phyloP scores from a whole-genome alignment of 2,329 filamentous ascomycete species.

The Calonectria pteridis region DNA sequence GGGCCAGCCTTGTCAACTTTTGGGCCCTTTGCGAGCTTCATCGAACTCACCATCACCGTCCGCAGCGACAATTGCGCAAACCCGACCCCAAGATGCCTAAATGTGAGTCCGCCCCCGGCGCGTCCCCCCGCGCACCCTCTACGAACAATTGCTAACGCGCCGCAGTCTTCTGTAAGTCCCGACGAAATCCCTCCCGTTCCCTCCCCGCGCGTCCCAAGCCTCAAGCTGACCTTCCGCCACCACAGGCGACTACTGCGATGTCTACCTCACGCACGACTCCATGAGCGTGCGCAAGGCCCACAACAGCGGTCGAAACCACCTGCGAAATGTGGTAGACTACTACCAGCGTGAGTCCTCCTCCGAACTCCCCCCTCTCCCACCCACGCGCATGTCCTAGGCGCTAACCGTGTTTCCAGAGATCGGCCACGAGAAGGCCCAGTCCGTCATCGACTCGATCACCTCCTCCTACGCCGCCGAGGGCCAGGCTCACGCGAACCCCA shows the following conservation, averaged over 20 bases:
- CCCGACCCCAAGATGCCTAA: conserved; percentile 79
- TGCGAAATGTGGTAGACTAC: conserved; percentile 98
- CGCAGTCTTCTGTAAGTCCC: conserved; percentile 41
- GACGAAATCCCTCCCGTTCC: conserved; percentile 8
- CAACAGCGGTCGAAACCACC: conserved; percentile 95
- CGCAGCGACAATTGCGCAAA: conserved; percentile 30
- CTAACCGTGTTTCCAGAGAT: conserved; percentile 73
- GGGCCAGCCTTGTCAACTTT: conserved; percentile 46
- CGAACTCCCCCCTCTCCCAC: not conserved
- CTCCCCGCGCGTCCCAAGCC: conserved; percentile 25
- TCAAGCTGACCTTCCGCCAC: conserved; percentile 47
- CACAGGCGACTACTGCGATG: conserved; percentile 95
- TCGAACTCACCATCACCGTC: conserved; percentile 21
- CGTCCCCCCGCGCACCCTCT: conserved; percentile 15
- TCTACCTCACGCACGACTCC: conserved; percentile 99
- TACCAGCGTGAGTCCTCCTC: conserved; percentile 80
- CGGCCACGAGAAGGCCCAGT: conserved; percentile 97
- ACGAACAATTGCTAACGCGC: conserved; percentile 51
- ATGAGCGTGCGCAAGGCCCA: conserved; percentile 99
- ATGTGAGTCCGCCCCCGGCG: conserved; percentile 71
- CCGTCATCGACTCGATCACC: conserved; percentile 98
- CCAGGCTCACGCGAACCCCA: conserved; percentile 86
- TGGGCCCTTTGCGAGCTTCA: conserved; percentile 31
- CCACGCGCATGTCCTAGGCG: conserved; percentile 12
- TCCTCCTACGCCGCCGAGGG: conserved; percentile 95